phyloP scores from a whole-genome alignment of 225 moss, liverwort and hornwort genomes.

The Anthoceros angustus region DNA sequence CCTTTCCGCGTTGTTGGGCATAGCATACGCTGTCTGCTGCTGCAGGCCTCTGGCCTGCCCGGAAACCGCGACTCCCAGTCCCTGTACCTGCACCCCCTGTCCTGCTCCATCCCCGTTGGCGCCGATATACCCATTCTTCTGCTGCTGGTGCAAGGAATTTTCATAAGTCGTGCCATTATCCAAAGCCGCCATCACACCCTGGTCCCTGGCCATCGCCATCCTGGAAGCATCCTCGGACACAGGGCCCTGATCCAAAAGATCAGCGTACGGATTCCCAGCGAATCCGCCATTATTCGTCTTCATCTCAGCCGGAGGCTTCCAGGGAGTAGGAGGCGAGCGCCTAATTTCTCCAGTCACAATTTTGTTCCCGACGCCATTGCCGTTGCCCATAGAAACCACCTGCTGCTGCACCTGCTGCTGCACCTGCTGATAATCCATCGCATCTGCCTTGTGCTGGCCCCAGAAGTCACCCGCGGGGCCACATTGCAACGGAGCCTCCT shows the following conservation, averaged over 20 bases:
- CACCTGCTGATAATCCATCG: conserved; percentile 1
- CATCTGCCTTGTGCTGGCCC: not conserved
- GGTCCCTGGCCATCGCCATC: not conserved
- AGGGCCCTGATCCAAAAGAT: not conserved
- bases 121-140: not conserved
- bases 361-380: not conserved
- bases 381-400: not conserved
- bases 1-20: not conserved
- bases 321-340: conserved; percentile 1
- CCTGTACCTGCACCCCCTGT: not conserved
- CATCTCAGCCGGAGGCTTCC: conserved; percentile 2
- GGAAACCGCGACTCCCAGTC: not conserved
- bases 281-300: not conserved
- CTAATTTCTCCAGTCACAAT: not conserved
- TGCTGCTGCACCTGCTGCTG: not conserved
- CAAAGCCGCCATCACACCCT: not conserved
- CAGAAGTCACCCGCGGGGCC: not conserved
- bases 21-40: not conserved
- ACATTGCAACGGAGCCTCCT: not conserved
- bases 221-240: not conserved
- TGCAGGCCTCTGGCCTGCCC: not conserved
- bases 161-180: not conserved
- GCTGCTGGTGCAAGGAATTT: not conserved
- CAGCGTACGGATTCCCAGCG: not conserved
- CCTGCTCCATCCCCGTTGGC: conserved; percentile 3